Evolutionary conservation across 441 rosid genomes (phyloP).

Genomic region (Manihot esculenta): DNA sequence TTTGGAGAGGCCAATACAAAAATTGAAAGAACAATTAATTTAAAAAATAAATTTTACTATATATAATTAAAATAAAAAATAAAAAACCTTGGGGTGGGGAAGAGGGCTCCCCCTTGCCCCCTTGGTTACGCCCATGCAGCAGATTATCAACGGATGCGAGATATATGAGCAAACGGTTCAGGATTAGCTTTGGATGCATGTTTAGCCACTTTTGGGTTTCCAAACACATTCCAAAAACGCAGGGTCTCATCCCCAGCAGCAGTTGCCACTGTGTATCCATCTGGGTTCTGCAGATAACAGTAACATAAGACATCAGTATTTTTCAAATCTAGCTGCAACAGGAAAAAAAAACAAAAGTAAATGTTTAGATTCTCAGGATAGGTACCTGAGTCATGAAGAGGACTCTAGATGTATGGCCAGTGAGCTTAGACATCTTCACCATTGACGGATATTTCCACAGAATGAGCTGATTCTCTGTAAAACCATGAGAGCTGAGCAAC

Average conservation of each 20-base stretch:
- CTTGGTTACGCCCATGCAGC: too few species aligned
- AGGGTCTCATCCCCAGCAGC: constrained; percentile 47
- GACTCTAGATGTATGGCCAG: constrained; percentile 52
- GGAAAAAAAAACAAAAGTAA: background rate
- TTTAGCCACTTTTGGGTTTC: constrained; percentile 34
- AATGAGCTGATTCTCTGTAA: constrained; percentile 46
- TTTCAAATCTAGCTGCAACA: background rate
- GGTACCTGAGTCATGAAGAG: constrained; percentile 40
- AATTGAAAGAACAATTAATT: too few species aligned
- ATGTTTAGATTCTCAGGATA: too few species aligned
- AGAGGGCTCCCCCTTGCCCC: too few species aligned
- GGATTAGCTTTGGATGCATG: constrained; percentile 26
- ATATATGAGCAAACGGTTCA: constrained; percentile 36
- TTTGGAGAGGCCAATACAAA: too few species aligned
- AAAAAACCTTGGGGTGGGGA: too few species aligned
- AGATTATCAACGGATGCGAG: constrained; percentile 40
- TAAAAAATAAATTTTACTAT: too few species aligned
- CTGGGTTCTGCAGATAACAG: constrained; percentile 36
- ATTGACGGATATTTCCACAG: constrained; percentile 58
- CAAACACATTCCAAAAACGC: constrained; percentile 47
- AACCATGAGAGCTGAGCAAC: constrained; percentile 53
- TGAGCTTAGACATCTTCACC: constrained; percentile 47
- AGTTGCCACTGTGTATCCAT: constrained; percentile 46
- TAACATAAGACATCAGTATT: background rate
- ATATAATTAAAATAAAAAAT: too few species aligned